A percentile compares a stretch with the other conserved stretches of the same genome.
These are phyloP conservation scores for Hypoxylon lienhwacheense DNA, from an alignment of 495 filamentous ascomycete genomes.

Conservation along the genomic window DNA sequence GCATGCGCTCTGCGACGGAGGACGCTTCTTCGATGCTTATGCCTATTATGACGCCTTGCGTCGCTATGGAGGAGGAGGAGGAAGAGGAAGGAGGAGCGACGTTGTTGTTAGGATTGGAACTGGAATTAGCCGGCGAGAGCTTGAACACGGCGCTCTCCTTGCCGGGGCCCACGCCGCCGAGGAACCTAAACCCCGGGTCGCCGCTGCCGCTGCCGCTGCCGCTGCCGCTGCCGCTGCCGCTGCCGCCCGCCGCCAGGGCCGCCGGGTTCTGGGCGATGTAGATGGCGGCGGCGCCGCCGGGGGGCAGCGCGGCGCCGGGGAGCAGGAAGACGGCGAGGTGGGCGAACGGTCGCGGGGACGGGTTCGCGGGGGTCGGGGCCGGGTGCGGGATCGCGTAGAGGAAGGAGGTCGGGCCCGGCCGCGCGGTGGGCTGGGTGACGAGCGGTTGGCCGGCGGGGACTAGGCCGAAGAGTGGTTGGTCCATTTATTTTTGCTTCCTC, in stretches of 20 bases:
- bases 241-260: too few species aligned
- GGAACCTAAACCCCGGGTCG: slow-evolving; percentile 66
- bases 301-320: slow-evolving; percentile 73
- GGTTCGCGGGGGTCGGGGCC: slow-evolving; percentile 17
- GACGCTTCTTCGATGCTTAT: slow-evolving; percentile 77
- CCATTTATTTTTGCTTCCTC: background rate
- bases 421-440: slow-evolving; percentile 47
- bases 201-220: slow-evolving; percentile 8
- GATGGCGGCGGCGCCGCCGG: slow-evolving; percentile 79
- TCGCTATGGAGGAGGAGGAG: slow-evolving; percentile 5
- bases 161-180: slow-evolving; percentile 84
- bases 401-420: slow-evolving; percentile 45
- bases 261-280: slow-evolving; percentile 64
- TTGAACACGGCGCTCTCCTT: slow-evolving; percentile 90
- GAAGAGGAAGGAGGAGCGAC: slow-evolving; percentile 15
- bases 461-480: slow-evolving; percentile 49
- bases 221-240: too few species aligned
- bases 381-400: slow-evolving; percentile 48
- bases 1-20: slow-evolving; percentile 69
- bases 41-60: slow-evolving; percentile 64
- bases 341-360: slow-evolving; percentile 54
- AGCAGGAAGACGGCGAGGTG: slow-evolving; percentile 90
- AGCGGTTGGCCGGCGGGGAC: slow-evolving; percentile 55
- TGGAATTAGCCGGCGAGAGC: slow-evolving; percentile 58
- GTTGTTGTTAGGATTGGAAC: too few species aligned